A percentile compares a stretch with the other conserved stretches of the same genome.
Conservation (phyloP, 1,139 yeast genomes). For the Fermentozyma sake region DNA sequence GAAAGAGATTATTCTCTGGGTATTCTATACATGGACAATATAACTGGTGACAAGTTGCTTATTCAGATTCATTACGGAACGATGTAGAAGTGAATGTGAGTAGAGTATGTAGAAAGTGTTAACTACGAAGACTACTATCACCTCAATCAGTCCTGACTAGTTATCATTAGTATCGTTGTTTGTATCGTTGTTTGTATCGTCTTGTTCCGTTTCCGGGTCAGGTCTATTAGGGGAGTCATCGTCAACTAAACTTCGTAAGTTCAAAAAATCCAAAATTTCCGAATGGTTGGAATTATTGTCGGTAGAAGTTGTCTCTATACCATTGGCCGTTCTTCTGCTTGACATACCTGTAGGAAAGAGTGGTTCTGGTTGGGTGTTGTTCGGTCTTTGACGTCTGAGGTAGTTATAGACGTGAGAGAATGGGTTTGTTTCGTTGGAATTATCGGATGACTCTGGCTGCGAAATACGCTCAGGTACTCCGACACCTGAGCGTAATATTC, state of each 20-base stretch:
- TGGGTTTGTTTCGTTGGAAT: conserved; percentile 11
- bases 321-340: conserved; percentile 46
- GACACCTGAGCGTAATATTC: conserved; percentile 12
- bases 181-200: too few species aligned
- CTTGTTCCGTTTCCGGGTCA: conserved; percentile 1
- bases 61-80: too few species aligned
- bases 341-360: conserved; percentile 48
- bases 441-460: too few species aligned
- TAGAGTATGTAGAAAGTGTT: too few species aligned
- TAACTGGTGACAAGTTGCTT: too few species aligned
- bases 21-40: too few species aligned
- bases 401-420: conserved; percentile 24
- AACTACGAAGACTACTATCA: too few species aligned
- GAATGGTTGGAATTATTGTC: conserved; percentile 3
- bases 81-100: too few species aligned
- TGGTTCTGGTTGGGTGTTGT: conserved; percentile 11
- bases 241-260: conserved; percentile 20
- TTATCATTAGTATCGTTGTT: too few species aligned
- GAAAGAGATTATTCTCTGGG: too few species aligned
- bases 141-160: too few species aligned
- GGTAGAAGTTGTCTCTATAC: conserved; percentile 36
- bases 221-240: conserved; percentile 3
- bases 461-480: conserved; percentile 8
- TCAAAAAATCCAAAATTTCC: conserved; percentile 24
- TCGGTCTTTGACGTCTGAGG: conserved; percentile 11